A percentile compares a stretch with the other conserved stretches of the same genome.
These are phyloP conservation scores for Starmerella potacharoeniae DNA, from an alignment of 805 yeast species.

Conservation along the genomic window DNA sequence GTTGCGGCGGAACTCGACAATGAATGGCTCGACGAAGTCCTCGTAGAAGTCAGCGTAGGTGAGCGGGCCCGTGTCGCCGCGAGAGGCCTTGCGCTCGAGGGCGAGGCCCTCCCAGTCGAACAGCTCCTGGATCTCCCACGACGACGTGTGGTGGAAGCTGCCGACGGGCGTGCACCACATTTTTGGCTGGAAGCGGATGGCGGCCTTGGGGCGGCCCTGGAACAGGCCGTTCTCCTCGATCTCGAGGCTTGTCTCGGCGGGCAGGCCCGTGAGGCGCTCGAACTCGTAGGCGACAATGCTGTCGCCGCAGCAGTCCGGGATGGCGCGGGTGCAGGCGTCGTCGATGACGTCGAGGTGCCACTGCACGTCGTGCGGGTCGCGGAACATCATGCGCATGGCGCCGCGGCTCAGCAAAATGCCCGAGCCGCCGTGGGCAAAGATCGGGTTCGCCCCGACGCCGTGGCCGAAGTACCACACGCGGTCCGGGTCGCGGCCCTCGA, in stretches of 20 bases:
- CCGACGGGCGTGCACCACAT: constrained; percentile 27
- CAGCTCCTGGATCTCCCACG: constrained; percentile 26
- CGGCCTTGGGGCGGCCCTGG: constrained; percentile 28
- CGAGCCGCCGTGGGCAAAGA: constrained; percentile 33
- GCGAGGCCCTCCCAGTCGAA: constrained; percentile 24
- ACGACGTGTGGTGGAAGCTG: constrained; percentile 28
- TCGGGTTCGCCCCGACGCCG: constrained; percentile 14
- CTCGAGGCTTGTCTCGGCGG: constrained; percentile 14
- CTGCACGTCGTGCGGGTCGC: constrained; percentile 4
- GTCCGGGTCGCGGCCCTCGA: constrained; percentile 23
- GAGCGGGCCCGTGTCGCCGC: constrained; percentile 5
- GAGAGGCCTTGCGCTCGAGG: constrained; percentile 4
- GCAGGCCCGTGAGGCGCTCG: constrained; percentile 14
- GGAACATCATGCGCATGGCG: constrained; percentile 25
- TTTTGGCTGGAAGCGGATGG: constrained; percentile 15
- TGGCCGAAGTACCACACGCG: constrained; percentile 28
- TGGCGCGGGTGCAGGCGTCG: constrained; percentile 21
- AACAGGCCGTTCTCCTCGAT: constrained; percentile 17
- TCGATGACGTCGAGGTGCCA: constrained; percentile 8
- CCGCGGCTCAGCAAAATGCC: constrained; percentile 29
- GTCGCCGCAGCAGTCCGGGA: constrained; percentile 30
- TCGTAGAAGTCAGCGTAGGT: constrained; percentile 26
- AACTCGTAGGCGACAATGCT: constrained; percentile 26
- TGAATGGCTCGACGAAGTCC: constrained; percentile 26
- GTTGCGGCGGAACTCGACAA: constrained; percentile 17